These are phyloP conservation scores for Clavispora carvajalis DNA, from an alignment of 805 yeast genomes.

Conservation along the genomic window DNA sequence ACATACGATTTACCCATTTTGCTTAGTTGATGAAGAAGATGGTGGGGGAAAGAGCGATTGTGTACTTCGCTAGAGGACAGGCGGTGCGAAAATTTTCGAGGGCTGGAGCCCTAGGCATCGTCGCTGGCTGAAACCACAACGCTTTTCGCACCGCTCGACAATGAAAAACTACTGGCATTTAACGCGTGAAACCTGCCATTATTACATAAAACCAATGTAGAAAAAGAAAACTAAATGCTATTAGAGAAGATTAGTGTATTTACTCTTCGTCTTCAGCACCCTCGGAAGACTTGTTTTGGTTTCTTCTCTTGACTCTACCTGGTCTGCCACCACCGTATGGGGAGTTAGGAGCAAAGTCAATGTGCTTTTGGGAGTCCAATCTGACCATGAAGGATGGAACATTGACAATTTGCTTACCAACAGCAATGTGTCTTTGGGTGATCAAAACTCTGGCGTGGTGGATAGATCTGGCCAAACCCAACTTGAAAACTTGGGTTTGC, in stretches of 20 bases:
- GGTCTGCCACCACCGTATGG: constrained; percentile 99
- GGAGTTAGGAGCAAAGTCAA: constrained; percentile 97
- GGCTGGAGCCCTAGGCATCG: constrained; percentile 6
- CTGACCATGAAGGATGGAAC: constrained; percentile 99
- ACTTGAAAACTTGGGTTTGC: constrained; percentile 99
- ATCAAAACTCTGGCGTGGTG: constrained; percentile 99
- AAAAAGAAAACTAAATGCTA: constrained; percentile 14
- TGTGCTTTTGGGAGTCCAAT: constrained; percentile 99
- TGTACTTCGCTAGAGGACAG: constrained; percentile 6
- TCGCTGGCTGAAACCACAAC: neutral
- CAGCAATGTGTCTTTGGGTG: constrained; percentile 98
- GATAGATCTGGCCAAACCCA: constrained; percentile 98
- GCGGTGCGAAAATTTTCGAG: constrained; percentile 13
- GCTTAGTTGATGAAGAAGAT: constrained; percentile 14
- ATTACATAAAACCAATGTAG: constrained; percentile 6
- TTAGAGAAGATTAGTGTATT: constrained; percentile 17
- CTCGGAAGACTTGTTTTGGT: constrained; percentile 50
- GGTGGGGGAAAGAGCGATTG: constrained; percentile 4
- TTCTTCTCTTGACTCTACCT: constrained; percentile 98
- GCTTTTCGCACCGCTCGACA: no score
- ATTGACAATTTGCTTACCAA: constrained; percentile 98
- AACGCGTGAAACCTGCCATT: neutral
- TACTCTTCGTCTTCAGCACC: constrained; percentile 72
- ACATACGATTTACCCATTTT: constrained; percentile 31
- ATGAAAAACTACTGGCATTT: neutral